These are phyloP conservation scores for Podaxis carcinomalis DNA, from an alignment of 768 basidiomycete species.

Conservation along the genomic window DNA sequence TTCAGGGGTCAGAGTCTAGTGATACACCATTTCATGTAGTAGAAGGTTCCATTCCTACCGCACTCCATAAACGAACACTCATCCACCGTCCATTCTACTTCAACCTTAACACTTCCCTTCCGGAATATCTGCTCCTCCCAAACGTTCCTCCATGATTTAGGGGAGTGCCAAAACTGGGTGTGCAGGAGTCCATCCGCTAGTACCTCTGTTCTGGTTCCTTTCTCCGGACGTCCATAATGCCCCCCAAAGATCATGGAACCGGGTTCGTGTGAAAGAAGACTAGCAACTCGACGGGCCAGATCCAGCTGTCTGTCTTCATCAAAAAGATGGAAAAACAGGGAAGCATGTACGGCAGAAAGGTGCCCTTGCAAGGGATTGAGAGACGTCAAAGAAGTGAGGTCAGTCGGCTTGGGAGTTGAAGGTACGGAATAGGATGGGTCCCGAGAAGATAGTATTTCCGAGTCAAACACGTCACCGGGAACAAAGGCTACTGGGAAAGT, in stretches of 20 bases:
- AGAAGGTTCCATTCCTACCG: background rate
- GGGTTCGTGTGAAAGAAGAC: slow-evolving; percentile 25
- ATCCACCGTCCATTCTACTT: background rate
- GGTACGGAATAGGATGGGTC: slow-evolving; percentile 16
- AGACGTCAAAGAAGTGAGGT: background rate
- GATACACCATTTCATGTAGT: slow-evolving; percentile 3
- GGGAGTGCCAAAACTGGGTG: slow-evolving; percentile 11
- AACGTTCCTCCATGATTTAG: slow-evolving; percentile 11
- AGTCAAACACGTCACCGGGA: slow-evolving; percentile 50
- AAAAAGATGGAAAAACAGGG: slow-evolving; percentile 33
- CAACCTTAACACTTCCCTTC: slow-evolving; percentile 10
- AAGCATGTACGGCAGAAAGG: slow-evolving; percentile 40
- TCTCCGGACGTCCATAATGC: slow-evolving; percentile 29
- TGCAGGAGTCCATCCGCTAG: slow-evolving; percentile 7
- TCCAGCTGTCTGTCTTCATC: slow-evolving; percentile 25
- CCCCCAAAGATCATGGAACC: slow-evolving; percentile 31
- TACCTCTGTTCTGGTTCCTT: slow-evolving; percentile 7
- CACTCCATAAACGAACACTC: background rate
- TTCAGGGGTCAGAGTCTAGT: background rate
- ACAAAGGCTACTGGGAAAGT: slow-evolving; percentile 54
- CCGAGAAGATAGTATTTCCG: slow-evolving; percentile 31
- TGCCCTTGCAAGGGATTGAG: slow-evolving; percentile 26
- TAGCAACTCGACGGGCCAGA: slow-evolving; percentile 24
- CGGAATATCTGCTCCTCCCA: slow-evolving; percentile 12
- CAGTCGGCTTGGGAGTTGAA: background rate